A percentile compares a stretch with the other conserved stretches of the same genome.
Conservation (phyloP, 768 basidiomycete genomes). For the Kwoniella sp. region DNA sequence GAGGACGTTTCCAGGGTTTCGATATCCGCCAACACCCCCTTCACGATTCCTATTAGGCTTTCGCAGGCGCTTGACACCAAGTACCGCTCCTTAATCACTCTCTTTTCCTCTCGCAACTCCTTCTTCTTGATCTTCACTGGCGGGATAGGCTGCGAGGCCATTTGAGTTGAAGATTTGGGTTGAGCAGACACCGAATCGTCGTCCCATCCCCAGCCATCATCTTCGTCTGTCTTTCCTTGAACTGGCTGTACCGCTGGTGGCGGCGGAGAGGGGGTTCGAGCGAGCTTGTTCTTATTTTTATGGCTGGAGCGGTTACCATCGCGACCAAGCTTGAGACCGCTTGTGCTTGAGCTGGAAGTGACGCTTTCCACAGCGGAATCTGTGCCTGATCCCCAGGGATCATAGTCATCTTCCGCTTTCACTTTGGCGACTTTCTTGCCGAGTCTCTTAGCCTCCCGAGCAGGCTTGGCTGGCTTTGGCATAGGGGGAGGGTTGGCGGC, state of each 20-base stretch:
- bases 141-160: background rate
- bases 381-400: constrained; percentile 30
- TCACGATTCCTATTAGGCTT: constrained; percentile 34
- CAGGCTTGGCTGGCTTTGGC: constrained; percentile 63
- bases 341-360: background rate
- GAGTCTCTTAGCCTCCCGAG: constrained; percentile 65
- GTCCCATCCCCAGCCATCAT: constrained; percentile 31
- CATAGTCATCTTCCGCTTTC: constrained; percentile 31
- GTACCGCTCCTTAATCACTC: constrained; percentile 31
- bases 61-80: constrained; percentile 44
- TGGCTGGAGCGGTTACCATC: background rate
- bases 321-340: background rate
- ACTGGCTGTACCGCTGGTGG: background rate
- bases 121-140: constrained; percentile 8
- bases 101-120: constrained; percentile 31
- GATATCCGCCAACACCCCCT: constrained; percentile 33
- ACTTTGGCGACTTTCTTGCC: constrained; percentile 49
- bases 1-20: constrained; percentile 65
- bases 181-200: constrained; percentile 18
- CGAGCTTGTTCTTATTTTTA: background rate
- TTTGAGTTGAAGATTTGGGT: background rate
- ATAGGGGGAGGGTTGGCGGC: constrained; percentile 59
- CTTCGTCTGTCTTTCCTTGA: constrained; percentile 3
- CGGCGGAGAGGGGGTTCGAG: background rate
- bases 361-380: constrained; percentile 13